Base-by-base conservation (phyloP, 345 rosid genomes). In the Turnera subulata region DNA sequence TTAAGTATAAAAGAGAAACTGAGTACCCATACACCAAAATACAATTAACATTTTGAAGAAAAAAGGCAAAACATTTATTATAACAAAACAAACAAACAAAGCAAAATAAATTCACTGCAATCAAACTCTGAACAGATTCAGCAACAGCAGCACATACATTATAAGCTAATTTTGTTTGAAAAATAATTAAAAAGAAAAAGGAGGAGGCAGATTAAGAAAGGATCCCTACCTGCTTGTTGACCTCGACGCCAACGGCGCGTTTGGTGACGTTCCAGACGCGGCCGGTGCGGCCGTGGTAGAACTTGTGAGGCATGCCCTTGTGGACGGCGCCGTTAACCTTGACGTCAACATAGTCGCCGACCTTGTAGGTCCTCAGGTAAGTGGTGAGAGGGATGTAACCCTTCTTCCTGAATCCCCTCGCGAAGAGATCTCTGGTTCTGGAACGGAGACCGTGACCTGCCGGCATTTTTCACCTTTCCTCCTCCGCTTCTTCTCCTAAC, bases 161-260 rank as follows among this genome's bases (percentile, higher is more conserved):
- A n/a, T n/a, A n/a, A n/a, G n/a, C n/a, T n/a, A n/a, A n/a, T n/a
- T n/a, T n/a, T n/a, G n/a, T n/a, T n/a, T n/a, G n/a, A n/a, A n/a
- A n/a, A n/a, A n/a, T n/a, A n/a, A n/a, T n/a, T n/a, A n/a, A n/a
- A n/a, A n/a, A n/a, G n/a, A n/a, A n/a, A n/a, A n/a, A n/a, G n/a
- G n/a, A n/a, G n/a, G n/a, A n/a, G n/a, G n/a, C n/a, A n/a, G n/a
- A n/a, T n/a, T n/a, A n/a, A n/a, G n/a, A n/a, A n/a, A n/a, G n/a
- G n/a, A n/a, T n/a, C n/a, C n/a, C n/a, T n/a, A 85, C 92, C 88
- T 83, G 86, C 58, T 85, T 85, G 82, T 85, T 85, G 54, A 85
- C 56, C 71, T 85, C 92, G 9, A 85, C 92, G 12, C 92, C 92
- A 38, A 85, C 58, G 65, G 92, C 92, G 40, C 88, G 89, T 66